phyloP scores from a whole-genome alignment of 2,329 filamentous ascomycete genomes.

The Alternaria alternata region DNA sequence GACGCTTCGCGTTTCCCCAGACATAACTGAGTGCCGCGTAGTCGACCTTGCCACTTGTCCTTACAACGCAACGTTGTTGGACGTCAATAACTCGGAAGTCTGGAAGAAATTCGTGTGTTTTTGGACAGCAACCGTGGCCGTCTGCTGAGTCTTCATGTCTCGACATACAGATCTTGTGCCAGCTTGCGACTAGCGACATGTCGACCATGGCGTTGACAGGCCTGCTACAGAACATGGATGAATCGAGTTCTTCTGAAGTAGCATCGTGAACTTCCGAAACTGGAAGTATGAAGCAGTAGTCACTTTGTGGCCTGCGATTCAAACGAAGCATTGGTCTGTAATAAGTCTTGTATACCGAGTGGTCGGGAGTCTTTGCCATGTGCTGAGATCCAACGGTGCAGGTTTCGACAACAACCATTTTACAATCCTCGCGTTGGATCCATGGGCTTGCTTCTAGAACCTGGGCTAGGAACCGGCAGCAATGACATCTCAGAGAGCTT shows the following conservation, averaged over 20 bases:
- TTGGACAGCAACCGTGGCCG: neutral
- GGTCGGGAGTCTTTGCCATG: neutral
- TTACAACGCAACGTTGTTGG: neutral
- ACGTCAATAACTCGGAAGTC: neutral
- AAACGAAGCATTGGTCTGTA: neutral
- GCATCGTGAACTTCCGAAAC: neutral
- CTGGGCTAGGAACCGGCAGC: neutral
- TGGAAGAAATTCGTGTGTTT: neutral
- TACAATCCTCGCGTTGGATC: no score
- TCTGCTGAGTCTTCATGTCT: neutral
- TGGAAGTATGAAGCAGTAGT: neutral
- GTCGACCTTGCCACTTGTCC: neutral
- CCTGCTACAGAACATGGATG: neutral
- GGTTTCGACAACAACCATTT: no score
- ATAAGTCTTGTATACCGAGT: neutral
- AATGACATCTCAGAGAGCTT: neutral
- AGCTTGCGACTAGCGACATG: neutral
- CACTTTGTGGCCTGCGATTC: no score
- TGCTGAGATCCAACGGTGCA: no score
- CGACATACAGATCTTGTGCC: neutral
- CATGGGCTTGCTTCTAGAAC: neutral
- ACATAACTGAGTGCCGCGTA: slow-evolving; percentile 16
- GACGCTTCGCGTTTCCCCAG: slow-evolving; percentile 8
- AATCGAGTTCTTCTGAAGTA: accelerated
- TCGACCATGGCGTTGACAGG: neutral